Percentiles rank a stretch among this genome's conserved stretches.
Conservation (phyloP, 106 monocot genomes). For the Apostasia shenzhenica region DNA sequence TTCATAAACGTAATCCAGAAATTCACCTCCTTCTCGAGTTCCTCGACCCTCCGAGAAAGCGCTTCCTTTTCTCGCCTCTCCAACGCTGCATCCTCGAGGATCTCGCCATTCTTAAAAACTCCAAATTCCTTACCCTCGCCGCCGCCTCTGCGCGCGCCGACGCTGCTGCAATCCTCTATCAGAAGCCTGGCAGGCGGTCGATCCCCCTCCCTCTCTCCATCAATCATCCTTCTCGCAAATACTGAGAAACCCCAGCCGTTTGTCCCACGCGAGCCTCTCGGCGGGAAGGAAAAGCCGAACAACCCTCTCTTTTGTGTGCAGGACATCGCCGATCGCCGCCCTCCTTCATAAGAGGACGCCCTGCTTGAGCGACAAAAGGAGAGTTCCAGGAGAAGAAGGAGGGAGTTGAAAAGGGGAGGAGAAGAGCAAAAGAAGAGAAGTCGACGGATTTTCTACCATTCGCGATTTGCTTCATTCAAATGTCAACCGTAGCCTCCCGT, state of each 20-base stretch:
- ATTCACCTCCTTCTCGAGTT: conserved; percentile 9
- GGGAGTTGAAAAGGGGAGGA: background rate
- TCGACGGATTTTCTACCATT: background rate
- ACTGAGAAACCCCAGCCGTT: background rate
- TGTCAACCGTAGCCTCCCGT: no score
- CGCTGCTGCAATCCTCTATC: conserved; percentile 1
- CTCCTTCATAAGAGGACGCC: background rate
- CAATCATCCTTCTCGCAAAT: conserved; percentile 4
- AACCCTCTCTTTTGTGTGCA: background rate
- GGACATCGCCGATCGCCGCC: background rate
- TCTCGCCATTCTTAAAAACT: background rate
- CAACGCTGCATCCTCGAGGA: background rate
- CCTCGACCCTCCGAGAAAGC: conserved; percentile 1
- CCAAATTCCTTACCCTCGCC: background rate
- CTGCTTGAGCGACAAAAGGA: background rate
- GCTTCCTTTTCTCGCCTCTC: background rate
- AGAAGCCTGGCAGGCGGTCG: background rate
- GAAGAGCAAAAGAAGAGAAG: background rate
- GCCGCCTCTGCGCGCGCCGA: no score
- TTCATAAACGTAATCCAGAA: background rate
- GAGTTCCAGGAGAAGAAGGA: background rate
- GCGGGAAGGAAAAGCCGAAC: background rate
- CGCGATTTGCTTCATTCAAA: no score
- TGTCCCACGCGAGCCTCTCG: background rate
- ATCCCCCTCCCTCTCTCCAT: background rate